Percentiles rank a stretch among this genome's conserved stretches.
Conservation (phyloP, 2,329 filamentous ascomycete species). For the Fusarium dlaminii region DNA sequence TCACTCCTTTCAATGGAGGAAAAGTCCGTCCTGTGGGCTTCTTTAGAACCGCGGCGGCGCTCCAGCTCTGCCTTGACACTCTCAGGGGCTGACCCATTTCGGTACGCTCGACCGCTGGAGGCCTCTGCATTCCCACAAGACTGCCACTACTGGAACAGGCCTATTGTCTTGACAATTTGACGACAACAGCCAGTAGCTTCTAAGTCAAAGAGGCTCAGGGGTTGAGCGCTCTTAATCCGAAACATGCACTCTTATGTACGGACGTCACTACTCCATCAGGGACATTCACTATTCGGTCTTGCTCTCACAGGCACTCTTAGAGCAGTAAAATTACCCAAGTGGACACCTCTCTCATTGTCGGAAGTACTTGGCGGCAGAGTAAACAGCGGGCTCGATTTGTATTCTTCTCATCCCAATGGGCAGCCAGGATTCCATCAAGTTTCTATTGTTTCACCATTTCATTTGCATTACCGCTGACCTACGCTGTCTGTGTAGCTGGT, state of each 20-base stretch:
- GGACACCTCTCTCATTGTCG: not conserved
- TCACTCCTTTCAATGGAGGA: not conserved
- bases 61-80: not conserved
- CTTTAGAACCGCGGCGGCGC: not conserved
- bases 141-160: rapidly evolving
- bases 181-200: not conserved
- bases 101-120: not conserved
- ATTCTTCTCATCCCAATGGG: not conserved
- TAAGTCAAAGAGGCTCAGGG: not conserved
- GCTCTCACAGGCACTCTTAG: rapidly evolving
- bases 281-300: not conserved
- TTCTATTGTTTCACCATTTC: too few relatives aligned
- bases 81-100: not conserved
- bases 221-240: not conserved
- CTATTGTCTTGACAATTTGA: not conserved
- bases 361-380: too few relatives aligned
- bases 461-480: not conserved
- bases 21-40: not conserved
- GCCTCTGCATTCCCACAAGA: rapidly evolving
- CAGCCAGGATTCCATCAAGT: too few relatives aligned
- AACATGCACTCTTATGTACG: rapidly evolving
- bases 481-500: not conserved
- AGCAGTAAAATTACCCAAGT: rapidly evolving
- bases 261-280: not conserved
- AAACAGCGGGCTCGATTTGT: not conserved